A percentile compares a stretch with the other conserved stretches of the same genome.
These are phyloP conservation scores for Echium plantagineum DNA, from an alignment of 257 asterid species.

Conservation along the genomic window DNA sequence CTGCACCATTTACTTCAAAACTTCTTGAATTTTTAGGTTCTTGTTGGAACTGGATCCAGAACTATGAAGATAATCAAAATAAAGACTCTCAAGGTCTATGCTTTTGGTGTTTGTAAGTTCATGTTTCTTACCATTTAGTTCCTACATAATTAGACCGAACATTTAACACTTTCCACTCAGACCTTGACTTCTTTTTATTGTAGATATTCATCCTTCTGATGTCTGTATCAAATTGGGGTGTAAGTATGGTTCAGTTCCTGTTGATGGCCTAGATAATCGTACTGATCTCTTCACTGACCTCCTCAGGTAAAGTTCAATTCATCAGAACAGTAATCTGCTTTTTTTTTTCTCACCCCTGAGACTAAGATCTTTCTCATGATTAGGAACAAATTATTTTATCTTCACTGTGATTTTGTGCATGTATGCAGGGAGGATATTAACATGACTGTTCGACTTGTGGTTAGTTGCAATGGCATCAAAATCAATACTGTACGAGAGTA, in stretches of 20 bases:
- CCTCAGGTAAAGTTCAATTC: conserved; percentile 42
- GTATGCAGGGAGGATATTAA: conserved; percentile 82
- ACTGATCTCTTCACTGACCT: conserved; percentile 73
- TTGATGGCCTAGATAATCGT: conserved; percentile 50
- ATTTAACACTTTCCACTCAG: conserved; percentile 1
- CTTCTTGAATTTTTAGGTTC: conserved; percentile 43
- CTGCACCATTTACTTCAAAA: not conserved
- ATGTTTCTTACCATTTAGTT: conserved; percentile 6
- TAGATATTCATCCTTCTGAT: conserved; percentile 90
- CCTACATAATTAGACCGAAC: conserved; percentile 8
- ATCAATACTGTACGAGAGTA: conserved; percentile 78
- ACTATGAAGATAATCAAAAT: conserved; percentile 72
- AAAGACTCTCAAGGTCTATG: conserved; percentile 80
- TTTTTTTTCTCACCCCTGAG: not conserved
- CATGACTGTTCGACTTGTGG: conserved; percentile 94
- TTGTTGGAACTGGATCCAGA: conserved; percentile 97
- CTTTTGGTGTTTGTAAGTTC: conserved; percentile 93
- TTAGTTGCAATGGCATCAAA: conserved; percentile 88
- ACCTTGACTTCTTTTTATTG: conserved; percentile 13
- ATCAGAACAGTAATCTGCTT: not conserved
- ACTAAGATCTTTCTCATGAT: no score
- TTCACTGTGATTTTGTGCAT: conserved; percentile 1
- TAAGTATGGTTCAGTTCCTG: conserved; percentile 67
- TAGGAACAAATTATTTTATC: no score
- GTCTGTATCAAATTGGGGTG: conserved; percentile 83